Evolutionary conservation across 1,284 basidiomycete species (phyloP).

Genomic region (Naganishia sp.): DNA sequence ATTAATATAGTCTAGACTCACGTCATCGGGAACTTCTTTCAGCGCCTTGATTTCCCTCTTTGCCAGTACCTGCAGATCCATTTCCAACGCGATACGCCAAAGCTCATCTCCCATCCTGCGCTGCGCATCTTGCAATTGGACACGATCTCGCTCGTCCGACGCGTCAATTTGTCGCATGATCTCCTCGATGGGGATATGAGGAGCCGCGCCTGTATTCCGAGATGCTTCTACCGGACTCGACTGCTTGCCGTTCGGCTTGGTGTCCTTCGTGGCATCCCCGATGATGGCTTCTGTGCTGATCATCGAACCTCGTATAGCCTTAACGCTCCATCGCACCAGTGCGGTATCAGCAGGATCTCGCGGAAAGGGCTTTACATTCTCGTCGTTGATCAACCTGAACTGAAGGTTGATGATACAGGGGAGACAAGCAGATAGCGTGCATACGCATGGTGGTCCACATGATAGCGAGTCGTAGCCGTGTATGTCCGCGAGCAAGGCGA

Average conservation of each 20-base stretch:
- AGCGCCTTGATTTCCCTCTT: constrained; percentile 30
- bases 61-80: constrained; percentile 29
- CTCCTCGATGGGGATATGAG: constrained; percentile 23
- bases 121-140: constrained; percentile 27
- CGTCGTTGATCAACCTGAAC: constrained; percentile 27
- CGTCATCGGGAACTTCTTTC: constrained; percentile 30
- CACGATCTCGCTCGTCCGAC: constrained; percentile 22
- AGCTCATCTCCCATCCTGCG: constrained; percentile 32
- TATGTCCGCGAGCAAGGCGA: constrained; percentile 30
- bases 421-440: constrained; percentile 32
- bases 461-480: constrained; percentile 33
- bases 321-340: constrained; percentile 29
- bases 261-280: constrained; percentile 11
- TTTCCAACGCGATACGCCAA: constrained; percentile 34
- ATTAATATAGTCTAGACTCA: not conserved
- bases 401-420: constrained; percentile 33
- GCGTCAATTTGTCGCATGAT: constrained; percentile 27
- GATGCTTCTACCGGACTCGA: not conserved
- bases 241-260: constrained; percentile 10
- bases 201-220: constrained; percentile 4
- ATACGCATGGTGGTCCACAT: constrained; percentile 33
- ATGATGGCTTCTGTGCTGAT: constrained; percentile 27
- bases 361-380: constrained; percentile 24
- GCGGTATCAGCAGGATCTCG: constrained; percentile 31
- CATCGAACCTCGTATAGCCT: constrained; percentile 28